Conservation (phyloP, 352 stramenopile genomes). For the Aphanomyces cochlioides region DNA sequence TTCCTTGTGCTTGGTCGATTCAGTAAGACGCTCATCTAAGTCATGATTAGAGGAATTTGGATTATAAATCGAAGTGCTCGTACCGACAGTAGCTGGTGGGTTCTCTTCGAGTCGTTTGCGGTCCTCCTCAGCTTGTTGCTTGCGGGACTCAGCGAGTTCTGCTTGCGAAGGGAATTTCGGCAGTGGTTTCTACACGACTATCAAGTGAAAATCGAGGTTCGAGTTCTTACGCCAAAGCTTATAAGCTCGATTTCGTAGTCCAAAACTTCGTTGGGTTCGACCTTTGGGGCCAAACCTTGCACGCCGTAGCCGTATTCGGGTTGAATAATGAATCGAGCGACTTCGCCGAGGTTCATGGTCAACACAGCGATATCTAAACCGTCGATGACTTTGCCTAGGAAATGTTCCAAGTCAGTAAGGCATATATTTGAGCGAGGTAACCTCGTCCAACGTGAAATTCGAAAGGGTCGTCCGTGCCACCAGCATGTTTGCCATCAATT, state of each 20-base stretch:
- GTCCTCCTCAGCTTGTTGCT: slow-evolving; percentile 78
- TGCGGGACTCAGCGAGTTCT: slow-evolving; percentile 74
- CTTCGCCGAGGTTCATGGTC: slow-evolving; percentile 72
- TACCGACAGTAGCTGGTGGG: slow-evolving; percentile 70
- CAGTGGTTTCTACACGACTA: slow-evolving; percentile 50
- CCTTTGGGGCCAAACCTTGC: slow-evolving; percentile 75
- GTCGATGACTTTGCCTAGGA: slow-evolving; percentile 77
- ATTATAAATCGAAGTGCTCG: slow-evolving; percentile 6
- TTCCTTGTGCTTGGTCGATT: slow-evolving; percentile 71
- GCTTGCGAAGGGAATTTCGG: slow-evolving; percentile 79
- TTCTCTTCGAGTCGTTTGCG: slow-evolving; percentile 83
- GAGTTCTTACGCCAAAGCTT: slow-evolving; percentile 53
- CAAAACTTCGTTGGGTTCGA: slow-evolving; percentile 79
- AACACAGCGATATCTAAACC: slow-evolving; percentile 81
- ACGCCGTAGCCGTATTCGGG: slow-evolving; percentile 76
- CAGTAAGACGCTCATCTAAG: slow-evolving; percentile 64
- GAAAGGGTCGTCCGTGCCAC: slow-evolving; percentile 78
- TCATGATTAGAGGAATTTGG: neutral
- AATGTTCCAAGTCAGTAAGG: neutral
- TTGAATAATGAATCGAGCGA: slow-evolving; percentile 79
- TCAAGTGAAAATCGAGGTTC: neutral
- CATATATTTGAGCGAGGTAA: slow-evolving; percentile 27
- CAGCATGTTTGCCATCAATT: slow-evolving; percentile 74
- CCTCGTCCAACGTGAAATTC: slow-evolving; percentile 79
- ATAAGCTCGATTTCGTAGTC: slow-evolving; percentile 85